phyloP scores from a whole-genome alignment of 257 asterid species.

The Solanum boliviense region DNA sequence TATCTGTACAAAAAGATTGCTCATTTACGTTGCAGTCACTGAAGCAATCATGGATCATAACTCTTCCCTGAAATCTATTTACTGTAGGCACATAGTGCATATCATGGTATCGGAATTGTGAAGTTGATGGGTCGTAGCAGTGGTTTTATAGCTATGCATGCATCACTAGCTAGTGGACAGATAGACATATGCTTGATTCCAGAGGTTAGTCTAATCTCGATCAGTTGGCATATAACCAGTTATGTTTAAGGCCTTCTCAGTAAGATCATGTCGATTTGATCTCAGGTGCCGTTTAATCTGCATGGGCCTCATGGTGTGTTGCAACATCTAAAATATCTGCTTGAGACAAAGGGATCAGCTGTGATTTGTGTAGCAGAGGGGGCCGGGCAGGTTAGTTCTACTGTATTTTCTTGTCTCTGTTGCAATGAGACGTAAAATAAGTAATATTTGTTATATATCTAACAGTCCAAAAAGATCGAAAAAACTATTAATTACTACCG shows the following conservation, averaged over 20 bases:
- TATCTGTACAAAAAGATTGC: neutral
- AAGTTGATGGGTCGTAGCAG: constrained; percentile 96
- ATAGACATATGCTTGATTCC: constrained; percentile 91
- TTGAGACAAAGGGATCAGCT: constrained; percentile 85
- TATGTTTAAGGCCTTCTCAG: neutral
- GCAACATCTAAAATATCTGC: constrained; percentile 69
- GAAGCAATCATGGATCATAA: neutral
- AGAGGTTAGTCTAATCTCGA: constrained; percentile 40
- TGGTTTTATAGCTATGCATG: constrained; percentile 96
- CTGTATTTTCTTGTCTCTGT: neutral
- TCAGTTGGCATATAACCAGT: neutral
- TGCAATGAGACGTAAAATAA: neutral
- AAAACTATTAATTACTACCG: neutral
- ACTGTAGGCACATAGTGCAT: constrained; percentile 91
- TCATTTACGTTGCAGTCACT: neutral
- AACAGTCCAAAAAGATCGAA: neutral
- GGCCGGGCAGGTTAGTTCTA: constrained; percentile 72
- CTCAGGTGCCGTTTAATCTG: constrained; percentile 69
- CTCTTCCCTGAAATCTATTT: neutral
- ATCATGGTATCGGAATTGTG: constrained; percentile 84
- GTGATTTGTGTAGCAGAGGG: constrained; percentile 96
- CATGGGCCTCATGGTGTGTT: constrained; percentile 92
- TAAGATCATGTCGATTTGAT: constrained; percentile 2
- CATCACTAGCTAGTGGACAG: constrained; percentile 98
- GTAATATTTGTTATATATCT: neutral